Conservation (phyloP, 106 monocot species). For the Platanthera guangdongensis region DNA sequence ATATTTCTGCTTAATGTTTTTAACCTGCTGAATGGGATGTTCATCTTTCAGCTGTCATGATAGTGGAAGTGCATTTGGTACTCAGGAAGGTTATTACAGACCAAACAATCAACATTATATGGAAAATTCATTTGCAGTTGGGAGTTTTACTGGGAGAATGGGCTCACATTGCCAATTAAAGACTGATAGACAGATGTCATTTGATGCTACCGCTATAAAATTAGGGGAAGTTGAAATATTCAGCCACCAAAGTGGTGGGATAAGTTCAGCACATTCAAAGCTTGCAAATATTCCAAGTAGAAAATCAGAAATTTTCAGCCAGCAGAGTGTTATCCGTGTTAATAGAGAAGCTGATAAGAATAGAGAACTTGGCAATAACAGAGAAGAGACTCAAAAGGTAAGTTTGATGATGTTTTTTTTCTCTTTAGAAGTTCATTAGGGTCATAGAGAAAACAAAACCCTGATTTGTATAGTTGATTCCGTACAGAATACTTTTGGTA, state of each 20-base stretch:
- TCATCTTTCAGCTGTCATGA: slow-evolving; percentile 7
- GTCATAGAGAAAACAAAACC: background rate
- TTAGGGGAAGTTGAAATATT: background rate
- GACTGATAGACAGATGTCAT: background rate
- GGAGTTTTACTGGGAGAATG: slow-evolving; percentile 2
- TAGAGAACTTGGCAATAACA: background rate
- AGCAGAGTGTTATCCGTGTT: slow-evolving; percentile 2
- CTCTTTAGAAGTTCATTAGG: background rate
- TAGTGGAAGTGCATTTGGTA: slow-evolving; percentile 1
- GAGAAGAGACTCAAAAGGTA: background rate
- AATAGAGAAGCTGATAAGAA: background rate
- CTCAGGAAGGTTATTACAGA: slow-evolving; percentile 1
- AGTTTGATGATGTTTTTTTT: background rate
- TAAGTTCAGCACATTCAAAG: background rate
- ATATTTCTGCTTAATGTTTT: background rate
- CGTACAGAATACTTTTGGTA: background rate
- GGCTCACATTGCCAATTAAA: background rate
- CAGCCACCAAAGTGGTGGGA: background rate
- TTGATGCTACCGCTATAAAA: slow-evolving; percentile 1
- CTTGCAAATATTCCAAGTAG: background rate
- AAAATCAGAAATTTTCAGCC: background rate
- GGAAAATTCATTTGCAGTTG: slow-evolving; percentile 10
- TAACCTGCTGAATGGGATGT: background rate
- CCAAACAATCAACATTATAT: slow-evolving; percentile 8
- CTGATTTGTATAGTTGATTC: background rate